These are phyloP conservation scores for Coemansia sp. DNA, from an alignment of 192 early-diverging fungal genomes.

Conservation along the genomic window DNA sequence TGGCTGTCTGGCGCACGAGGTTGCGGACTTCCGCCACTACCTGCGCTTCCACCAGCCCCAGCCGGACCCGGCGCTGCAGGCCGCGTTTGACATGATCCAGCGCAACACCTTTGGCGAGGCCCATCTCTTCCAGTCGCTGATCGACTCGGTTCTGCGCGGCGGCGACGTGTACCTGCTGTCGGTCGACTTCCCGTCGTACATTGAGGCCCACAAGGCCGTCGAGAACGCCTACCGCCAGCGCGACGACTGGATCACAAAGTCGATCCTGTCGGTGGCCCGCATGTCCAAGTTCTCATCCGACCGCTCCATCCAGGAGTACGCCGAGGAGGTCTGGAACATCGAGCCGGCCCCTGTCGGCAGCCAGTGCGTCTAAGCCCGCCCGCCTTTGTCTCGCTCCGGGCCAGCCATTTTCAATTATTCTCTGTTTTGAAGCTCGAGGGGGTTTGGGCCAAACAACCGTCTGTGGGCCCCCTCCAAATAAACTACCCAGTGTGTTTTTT, in stretches of 20 bases:
- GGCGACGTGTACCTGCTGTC: conserved; percentile 68
- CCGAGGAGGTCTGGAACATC: conserved; percentile 86
- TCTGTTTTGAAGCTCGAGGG: no score
- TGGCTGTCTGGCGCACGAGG: conserved; percentile 84
- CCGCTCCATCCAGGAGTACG: conserved; percentile 89
- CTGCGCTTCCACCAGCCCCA: conserved; percentile 76
- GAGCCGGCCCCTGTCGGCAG: conserved; percentile 52
- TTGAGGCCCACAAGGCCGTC: conserved; percentile 67
- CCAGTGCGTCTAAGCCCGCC: not conserved
- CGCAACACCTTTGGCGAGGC: conserved; percentile 77
- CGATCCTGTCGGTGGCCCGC: conserved; percentile 80
- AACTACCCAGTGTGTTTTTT: no score
- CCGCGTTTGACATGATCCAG: conserved; percentile 78
- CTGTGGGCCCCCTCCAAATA: no score
- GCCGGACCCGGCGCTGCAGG: conserved; percentile 75
- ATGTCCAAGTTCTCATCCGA: conserved; percentile 95
- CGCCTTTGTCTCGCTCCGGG: no score
- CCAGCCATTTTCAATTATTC: no score
- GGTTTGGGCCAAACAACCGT: no score
- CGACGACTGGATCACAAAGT: conserved; percentile 81
- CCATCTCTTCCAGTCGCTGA: conserved; percentile 70
- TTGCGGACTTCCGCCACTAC: conserved; percentile 90
- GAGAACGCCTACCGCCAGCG: conserved; percentile 85
- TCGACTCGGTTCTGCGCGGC: conserved; percentile 74
- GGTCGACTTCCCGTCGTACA: conserved; percentile 81